These are phyloP conservation scores for Lactarius hengduanensis DNA, from an alignment of 768 basidiomycete species.

Conservation along the genomic window DNA sequence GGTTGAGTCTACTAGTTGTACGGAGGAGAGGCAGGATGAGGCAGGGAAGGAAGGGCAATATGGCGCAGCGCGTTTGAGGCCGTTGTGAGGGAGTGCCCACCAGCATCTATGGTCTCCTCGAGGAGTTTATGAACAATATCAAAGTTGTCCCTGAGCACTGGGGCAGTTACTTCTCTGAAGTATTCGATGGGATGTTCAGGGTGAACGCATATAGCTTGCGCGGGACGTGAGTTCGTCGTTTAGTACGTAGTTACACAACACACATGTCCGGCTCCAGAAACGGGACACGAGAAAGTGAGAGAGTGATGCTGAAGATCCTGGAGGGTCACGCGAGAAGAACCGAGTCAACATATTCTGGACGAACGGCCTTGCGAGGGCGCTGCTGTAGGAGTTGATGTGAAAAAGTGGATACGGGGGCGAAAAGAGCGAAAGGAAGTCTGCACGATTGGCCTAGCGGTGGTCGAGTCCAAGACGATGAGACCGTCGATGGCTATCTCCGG, in stretches of 20 bases:
- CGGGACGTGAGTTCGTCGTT: slow-evolving; percentile 6
- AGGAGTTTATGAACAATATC: too few species aligned
- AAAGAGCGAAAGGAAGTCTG: slow-evolving; percentile 88
- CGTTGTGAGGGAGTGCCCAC: too few species aligned
- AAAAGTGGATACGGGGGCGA: slow-evolving; percentile 66
- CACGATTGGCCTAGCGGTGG: slow-evolving; percentile 57
- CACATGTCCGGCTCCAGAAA: slow-evolving; percentile 34
- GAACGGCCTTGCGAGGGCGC: slow-evolving; percentile 56
- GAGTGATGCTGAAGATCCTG: slow-evolving; percentile 49
- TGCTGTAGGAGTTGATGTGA: slow-evolving; percentile 83
- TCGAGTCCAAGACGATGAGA: slow-evolving; percentile 33
- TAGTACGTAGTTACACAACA: slow-evolving; percentile 50
- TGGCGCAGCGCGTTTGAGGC: too few species aligned
- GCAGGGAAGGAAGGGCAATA: too few species aligned
- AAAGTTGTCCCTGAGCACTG: slow-evolving; percentile 78
- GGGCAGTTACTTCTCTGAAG: slow-evolving; percentile 76
- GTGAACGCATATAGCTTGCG: slow-evolving; percentile 81
- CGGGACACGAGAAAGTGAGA: slow-evolving; percentile 69
- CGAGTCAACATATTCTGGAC: slow-evolving; percentile 62
- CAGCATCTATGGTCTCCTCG: too few species aligned
- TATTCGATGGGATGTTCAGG: slow-evolving; percentile 76
- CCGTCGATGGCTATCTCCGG: slow-evolving; percentile 28
- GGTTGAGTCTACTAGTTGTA: neutral
- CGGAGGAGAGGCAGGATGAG: neutral
- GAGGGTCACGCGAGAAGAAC: slow-evolving; percentile 37